phyloP scores from a whole-genome alignment of 140 eudicot species.

The Ambrosia hybrid region DNA sequence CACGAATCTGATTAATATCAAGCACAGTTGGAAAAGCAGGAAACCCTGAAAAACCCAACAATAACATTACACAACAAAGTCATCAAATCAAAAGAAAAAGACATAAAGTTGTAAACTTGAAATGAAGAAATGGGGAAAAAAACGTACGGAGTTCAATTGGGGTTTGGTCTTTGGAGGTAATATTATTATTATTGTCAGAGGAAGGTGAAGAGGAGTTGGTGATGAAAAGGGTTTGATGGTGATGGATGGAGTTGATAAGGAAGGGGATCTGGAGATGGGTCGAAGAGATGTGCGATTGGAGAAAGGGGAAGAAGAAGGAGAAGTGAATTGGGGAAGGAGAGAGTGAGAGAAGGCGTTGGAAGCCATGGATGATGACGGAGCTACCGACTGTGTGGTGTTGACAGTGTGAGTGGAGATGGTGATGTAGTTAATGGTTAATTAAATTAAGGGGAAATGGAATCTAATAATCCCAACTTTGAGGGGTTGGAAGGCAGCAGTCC shows the following conservation, averaged over 20 bases:
- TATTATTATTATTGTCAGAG: not conserved
- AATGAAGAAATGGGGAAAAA: not conserved
- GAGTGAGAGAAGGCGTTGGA: slow-evolving; percentile 4
- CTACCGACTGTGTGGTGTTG: not conserved
- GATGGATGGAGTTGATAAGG: slow-evolving; percentile 26
- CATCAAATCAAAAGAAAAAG: no score
- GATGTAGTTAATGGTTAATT: no score
- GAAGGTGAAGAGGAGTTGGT: slow-evolving; percentile 42
- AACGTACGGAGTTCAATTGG: slow-evolving; percentile 78
- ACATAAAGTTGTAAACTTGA: no score
- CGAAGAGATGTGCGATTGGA: slow-evolving; percentile 26
- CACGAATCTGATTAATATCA: slow-evolving; percentile 93
- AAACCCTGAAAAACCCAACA: slow-evolving; percentile 42
- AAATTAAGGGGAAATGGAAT: no score
- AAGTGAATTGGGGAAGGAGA: not conserved
- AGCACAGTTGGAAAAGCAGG: slow-evolving; percentile 88
- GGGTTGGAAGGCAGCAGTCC: no score
- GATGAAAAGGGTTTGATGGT: slow-evolving; percentile 28
- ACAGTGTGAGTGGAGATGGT: not conserved
- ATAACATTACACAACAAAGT: no score
- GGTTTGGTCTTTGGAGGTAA: slow-evolving; percentile 37
- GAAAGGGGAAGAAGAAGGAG: slow-evolving; percentile 26
- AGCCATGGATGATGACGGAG: not conserved
- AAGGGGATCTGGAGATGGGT: slow-evolving; percentile 2
- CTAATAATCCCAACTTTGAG: no score